phyloP scores from a whole-genome alignment of 2,329 filamentous ascomycete genomes.

The Pyricularia sp. region DNA sequence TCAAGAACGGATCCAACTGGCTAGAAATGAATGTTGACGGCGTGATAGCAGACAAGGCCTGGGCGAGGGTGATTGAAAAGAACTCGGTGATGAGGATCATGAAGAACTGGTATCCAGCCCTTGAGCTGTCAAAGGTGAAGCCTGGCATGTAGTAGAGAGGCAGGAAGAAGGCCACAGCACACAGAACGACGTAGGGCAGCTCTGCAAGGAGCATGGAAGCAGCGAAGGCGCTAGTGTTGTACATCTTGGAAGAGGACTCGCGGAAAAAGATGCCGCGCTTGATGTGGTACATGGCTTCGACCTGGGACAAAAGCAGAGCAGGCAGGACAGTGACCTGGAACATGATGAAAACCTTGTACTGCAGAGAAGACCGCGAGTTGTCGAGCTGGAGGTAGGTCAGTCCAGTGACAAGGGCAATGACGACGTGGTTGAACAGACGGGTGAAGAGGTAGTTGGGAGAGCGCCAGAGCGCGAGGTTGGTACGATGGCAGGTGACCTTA shows the following conservation, averaged over 20 bases:
- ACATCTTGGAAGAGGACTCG: constrained; percentile 79
- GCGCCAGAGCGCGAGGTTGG: constrained; percentile 73
- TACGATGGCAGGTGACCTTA: constrained; percentile 62
- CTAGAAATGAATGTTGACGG: constrained; percentile 71
- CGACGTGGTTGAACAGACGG: constrained; percentile 73
- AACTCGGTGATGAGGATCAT: constrained; percentile 76
- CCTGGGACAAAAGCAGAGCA: constrained; percentile 72
- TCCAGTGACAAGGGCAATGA: constrained; percentile 69
- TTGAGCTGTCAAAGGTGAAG: constrained; percentile 49
- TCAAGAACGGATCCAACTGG: constrained; percentile 72
- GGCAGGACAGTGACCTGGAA: constrained; percentile 85
- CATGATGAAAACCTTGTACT: constrained; percentile 82
- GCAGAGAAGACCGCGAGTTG: constrained; percentile 64
- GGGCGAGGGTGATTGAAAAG: constrained; percentile 73
- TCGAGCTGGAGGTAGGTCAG: constrained; percentile 73
- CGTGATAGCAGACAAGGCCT: constrained; percentile 67
- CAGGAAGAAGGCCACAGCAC: constrained; percentile 71
- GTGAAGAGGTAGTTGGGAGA: constrained; percentile 86
- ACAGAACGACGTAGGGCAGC: constrained; percentile 74
- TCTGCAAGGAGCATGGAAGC: constrained; percentile 73
- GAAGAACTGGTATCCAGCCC: constrained; percentile 80
- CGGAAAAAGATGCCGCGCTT: constrained; percentile 77
- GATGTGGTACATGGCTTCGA: constrained; percentile 76
- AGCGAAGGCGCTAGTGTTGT: constrained; percentile 71
- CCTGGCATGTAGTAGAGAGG: constrained; percentile 80